Conservation (phyloP, 192 early-diverging fungal genomes). For the Glomus cerebriforme region DNA sequence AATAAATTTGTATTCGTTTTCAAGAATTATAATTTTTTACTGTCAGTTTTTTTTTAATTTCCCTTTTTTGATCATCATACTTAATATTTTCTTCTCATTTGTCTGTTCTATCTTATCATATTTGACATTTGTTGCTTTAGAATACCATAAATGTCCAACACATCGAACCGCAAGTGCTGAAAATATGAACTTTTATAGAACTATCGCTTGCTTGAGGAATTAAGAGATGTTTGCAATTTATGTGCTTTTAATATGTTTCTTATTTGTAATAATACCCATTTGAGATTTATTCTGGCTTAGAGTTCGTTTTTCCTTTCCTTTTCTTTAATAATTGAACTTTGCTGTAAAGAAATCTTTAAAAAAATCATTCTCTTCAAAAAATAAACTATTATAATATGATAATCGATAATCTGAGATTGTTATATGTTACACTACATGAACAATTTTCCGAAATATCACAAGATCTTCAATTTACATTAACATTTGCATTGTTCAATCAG, state of each 20-base stretch:
- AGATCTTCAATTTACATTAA: not conserved
- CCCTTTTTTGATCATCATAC: not conserved
- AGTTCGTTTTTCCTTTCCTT: not conserved
- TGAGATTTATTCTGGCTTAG: not conserved
- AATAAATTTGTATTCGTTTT: not conserved
- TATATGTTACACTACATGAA: not conserved
- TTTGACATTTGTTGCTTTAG: not conserved
- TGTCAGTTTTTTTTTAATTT: not conserved
- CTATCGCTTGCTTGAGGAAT: not conserved
- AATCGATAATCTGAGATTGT: not conserved
- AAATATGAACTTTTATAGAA: not conserved
- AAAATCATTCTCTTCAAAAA: not conserved
- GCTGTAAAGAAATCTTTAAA: not conserved
- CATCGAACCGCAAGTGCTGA: not conserved
- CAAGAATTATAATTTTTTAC: not conserved
- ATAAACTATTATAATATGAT: not conserved
- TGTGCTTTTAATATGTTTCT: not conserved
- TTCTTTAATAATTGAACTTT: not conserved
- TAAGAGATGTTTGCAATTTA: not conserved
- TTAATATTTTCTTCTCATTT: not conserved
- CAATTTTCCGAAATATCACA: not conserved
- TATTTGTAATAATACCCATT: not conserved
- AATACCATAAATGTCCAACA: not conserved
- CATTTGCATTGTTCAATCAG: not conserved
- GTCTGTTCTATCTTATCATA: not conserved